Evolutionary conservation across 352 stramenopile genomes (phyloP), one percentile per base, ranked within the genome.

Genomic region (Globisporangium heterothallicum): DNA sequence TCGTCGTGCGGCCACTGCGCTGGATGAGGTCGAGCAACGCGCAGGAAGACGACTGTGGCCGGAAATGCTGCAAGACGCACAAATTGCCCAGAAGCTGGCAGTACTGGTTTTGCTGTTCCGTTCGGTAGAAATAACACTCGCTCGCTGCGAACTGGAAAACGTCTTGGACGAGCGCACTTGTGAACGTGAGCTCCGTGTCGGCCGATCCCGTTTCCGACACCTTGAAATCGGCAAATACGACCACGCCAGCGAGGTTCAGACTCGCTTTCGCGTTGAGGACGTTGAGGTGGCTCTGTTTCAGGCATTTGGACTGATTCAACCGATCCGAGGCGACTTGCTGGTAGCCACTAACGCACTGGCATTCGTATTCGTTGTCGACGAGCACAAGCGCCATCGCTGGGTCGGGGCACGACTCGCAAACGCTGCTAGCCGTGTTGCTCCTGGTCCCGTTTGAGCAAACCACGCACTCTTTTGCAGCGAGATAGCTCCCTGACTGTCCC

Each of bases 1-100:
- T 73, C 18, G 72, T 68, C 8, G 57, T 64, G 29, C 72, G 69
- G 1, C 73, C 71, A 25, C 62, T 81, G 30, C 66, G 70, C 56
- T 88, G 74, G 52, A 97, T 86, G 4, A 80, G 59, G 7, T 84
- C 55, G 40, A 96, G 74, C 6, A 97, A 54, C 19, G 66, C 65
- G 48, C 93, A 98, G 0, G 88, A 74, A 6, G 72, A 42, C 6
- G 70, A 54, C 1, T 61, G 58, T 19, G 76, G 56, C 22, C 81
- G 64, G 53, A 97, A 96, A 57, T 97, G 80, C 53, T 94, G 82
- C n/a, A 98, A 58, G 7, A 97, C 90, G 49, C 94, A 98, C 13
- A 98, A 56, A 57, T 98, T 98, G 10, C 81, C 85, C 6, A 98
- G 74, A 5, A 72, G 67, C 59, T 97, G 90, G 49, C 92, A 98